Percentiles rank a stretch among this genome's conserved stretches.
phyloP scores from a whole-genome alignment of 2,329 filamentous ascomycete genomes.

The Coniella lustricola region DNA sequence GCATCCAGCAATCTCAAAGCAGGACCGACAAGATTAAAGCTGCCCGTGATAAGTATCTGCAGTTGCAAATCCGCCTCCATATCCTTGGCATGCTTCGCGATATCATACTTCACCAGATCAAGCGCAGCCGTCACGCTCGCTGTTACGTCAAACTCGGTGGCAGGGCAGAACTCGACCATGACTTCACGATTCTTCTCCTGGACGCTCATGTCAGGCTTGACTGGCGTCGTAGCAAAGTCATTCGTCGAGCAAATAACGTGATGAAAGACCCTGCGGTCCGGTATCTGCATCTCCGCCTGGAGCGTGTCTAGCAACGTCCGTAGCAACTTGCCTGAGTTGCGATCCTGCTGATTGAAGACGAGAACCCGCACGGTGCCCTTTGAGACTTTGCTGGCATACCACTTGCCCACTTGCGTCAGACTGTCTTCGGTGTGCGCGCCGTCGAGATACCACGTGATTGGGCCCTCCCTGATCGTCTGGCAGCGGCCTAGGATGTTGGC shows the following conservation, averaged over 20 bases:
- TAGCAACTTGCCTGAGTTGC: constrained; percentile 64
- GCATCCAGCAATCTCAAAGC: constrained; percentile 42
- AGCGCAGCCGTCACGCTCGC: constrained; percentile 13
- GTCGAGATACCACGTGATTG: constrained; percentile 72
- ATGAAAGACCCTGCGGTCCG: constrained; percentile 19
- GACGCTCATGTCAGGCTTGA: constrained; percentile 10
- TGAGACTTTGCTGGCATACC: constrained; percentile 57
- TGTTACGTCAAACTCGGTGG: constrained; percentile 1
- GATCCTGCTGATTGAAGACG: constrained; percentile 89
- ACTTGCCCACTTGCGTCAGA: constrained; percentile 65
- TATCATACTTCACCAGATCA: constrained; percentile 3
- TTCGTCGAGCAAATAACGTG: constrained; percentile 12
- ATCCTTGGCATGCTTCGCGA: constrained; percentile 7
- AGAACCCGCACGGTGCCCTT: constrained; percentile 38
- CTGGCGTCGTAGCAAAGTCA: constrained; percentile 4
- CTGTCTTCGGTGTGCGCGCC: constrained; percentile 85
- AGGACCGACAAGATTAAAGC: constrained; percentile 55
- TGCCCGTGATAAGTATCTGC: constrained; percentile 48
- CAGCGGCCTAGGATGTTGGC: constrained; percentile 71
- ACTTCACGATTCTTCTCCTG: constrained; percentile 14
- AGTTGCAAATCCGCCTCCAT: constrained; percentile 17
- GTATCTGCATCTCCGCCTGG: constrained; percentile 28
- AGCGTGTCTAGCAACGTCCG: constrained; percentile 54
- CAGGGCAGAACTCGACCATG: constrained; percentile 11
- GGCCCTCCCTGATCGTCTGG: constrained; percentile 48